Conservation (phyloP, 1,284 basidiomycete genomes). For the Boletus semigastroideus region DNA sequence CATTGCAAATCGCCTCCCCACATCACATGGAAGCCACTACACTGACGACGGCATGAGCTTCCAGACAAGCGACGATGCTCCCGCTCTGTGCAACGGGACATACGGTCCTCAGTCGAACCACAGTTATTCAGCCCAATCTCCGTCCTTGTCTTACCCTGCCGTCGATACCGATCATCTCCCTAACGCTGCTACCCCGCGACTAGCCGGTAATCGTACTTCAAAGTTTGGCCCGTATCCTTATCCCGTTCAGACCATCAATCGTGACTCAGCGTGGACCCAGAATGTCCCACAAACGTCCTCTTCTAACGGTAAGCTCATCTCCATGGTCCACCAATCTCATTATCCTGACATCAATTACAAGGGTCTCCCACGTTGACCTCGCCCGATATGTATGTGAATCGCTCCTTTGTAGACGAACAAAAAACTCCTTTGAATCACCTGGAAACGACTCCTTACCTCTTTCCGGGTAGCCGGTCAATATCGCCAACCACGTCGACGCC, state of each 20-base stretch:
- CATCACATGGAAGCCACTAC: constrained; percentile 40
- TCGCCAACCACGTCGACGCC: constrained; percentile 70
- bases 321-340: constrained; percentile 42
- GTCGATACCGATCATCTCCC: constrained; percentile 42
- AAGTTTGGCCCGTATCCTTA: constrained; percentile 61
- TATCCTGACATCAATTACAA: constrained; percentile 51
- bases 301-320: constrained; percentile 42
- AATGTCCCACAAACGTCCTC: constrained; percentile 44
- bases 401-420: constrained; percentile 60
- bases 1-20: constrained; percentile 22
- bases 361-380: constrained; percentile 61
- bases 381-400: constrained; percentile 54
- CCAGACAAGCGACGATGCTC: constrained; percentile 45
- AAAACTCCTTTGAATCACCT: constrained; percentile 56
- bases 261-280: constrained; percentile 55
- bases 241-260: constrained; percentile 45
- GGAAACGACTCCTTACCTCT: constrained; percentile 62
- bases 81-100: constrained; percentile 42
- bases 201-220: constrained; percentile 40
- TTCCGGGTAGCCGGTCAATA: constrained; percentile 66
- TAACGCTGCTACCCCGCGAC: constrained; percentile 38
- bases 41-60: constrained; percentile 41
- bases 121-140: constrained; percentile 45
- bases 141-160: constrained; percentile 46
- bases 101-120: constrained; percentile 39